Evolutionary conservation across 208 protist species (phyloP).

Genomic region (Wallacemonas sp.): DNA sequence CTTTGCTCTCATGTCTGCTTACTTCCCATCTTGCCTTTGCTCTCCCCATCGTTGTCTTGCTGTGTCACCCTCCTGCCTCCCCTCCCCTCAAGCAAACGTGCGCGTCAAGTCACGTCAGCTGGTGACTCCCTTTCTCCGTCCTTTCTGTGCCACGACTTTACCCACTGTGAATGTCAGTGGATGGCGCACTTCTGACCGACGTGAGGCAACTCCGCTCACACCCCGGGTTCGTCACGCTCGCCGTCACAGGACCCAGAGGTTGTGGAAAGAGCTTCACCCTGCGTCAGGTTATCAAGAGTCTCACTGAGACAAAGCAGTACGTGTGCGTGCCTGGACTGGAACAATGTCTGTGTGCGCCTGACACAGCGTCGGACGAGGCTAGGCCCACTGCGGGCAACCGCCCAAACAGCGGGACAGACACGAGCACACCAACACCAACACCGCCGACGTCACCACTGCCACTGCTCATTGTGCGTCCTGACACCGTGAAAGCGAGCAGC

Average conservation of each 20-base stretch:
- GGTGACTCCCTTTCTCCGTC: neutral
- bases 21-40: no score
- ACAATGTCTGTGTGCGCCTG: neutral
- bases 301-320: neutral
- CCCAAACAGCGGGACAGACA: no score
- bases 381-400: neutral
- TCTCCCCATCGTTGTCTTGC: no score
- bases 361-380: neutral
- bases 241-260: slow-evolving; percentile 27
- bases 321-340: neutral
- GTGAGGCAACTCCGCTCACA: slow-evolving; percentile 15
- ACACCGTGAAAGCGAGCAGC: neutral
- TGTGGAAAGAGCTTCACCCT: slow-evolving; percentile 26
- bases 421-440: neutral
- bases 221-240: neutral
- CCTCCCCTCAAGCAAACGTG: no score
- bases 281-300: slow-evolving; percentile 9
- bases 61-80: no score
- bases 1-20: no score
- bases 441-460: neutral
- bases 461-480: neutral
- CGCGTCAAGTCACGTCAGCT: no score
- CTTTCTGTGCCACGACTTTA: neutral
- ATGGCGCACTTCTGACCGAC: slow-evolving; percentile 41
- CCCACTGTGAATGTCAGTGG: slow-evolving; percentile 46